Base-by-base conservation (phyloP, 768 basidiomycete genomes). In the Mycena alexandri region DNA sequence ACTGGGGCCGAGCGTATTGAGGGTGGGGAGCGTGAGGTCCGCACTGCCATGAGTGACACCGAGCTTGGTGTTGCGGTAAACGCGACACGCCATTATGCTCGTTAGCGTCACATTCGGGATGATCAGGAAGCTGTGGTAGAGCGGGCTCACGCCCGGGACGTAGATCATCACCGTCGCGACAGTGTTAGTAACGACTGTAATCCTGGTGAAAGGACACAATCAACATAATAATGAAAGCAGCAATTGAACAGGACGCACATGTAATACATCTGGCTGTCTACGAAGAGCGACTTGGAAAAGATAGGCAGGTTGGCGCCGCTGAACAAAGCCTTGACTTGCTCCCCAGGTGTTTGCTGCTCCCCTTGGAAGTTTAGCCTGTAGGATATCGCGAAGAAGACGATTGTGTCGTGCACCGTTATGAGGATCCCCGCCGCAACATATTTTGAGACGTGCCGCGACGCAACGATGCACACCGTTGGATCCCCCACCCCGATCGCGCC, bases 341-440 rank as follows among this genome's bases (percentile, higher is more conserved):
- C n/a, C n/a, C n/a, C n/a, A n/a, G n/a, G n/a, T n/a, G n/a, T n/a
- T n/a, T n/a, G n/a, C n/a, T n/a, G n/a, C n/a, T n/a, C n/a, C n/a
- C n/a, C n/a, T n/a, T n/a, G n/a, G n/a, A n/a, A n/a, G n/a, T n/a
- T n/a, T n/a, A n/a, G n/a, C n/a, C n/a, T n/a, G n/a, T n/a, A n/a
- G n/a, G n/a, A n/a, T n/a, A n/a, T n/a, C n/a, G n/a, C n/a, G n/a
- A n/a, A n/a, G n/a, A n/a, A n/a, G n/a, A 79, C 75, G 46, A 70
- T 55, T 0, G 76, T 79, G 58, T 81, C 79, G 44, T 75, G 66
- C 17, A 79, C 65, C 2, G 76, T 61, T 5, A 71, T 61, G 6
- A 67, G 58, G 47, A 78, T 73, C 0, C 66, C 68, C 12, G 74
- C 58, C 21, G 73, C 72, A 8, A 64, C 65, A 22, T 69, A 61